Percentiles rank a stretch among this genome's conserved stretches.
phyloP scores from a whole-genome alignment of 2,329 filamentous ascomycete species.

The Phialophora tarda region DNA sequence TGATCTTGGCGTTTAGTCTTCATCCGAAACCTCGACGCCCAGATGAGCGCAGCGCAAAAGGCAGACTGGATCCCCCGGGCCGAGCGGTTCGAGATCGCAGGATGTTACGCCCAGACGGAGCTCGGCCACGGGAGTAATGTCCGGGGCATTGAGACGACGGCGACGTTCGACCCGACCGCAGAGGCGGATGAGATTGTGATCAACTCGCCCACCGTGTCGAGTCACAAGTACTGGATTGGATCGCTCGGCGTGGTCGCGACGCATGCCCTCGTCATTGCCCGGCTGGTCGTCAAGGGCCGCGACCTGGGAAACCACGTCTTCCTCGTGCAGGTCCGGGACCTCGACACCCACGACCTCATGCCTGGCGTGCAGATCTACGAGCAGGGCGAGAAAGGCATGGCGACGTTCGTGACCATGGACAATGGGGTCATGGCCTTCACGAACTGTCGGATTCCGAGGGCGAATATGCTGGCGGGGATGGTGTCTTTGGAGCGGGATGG shows the following conservation, averaged over 20 bases:
- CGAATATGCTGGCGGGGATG: conserved; percentile 42
- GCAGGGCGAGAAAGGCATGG: conserved; percentile 53
- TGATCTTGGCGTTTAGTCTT: conserved; percentile 25
- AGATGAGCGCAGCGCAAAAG: conserved; percentile 38
- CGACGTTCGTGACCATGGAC: conserved; percentile 45
- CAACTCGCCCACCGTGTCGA: conserved; percentile 41
- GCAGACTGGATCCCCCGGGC: conserved; percentile 38
- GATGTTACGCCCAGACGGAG: conserved; percentile 43
- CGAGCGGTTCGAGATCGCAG: conserved; percentile 40
- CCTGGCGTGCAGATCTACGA: conserved; percentile 42
- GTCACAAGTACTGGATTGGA: conserved; percentile 45
- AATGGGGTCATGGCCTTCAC: conserved; percentile 46
- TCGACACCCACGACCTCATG: conserved; percentile 39
- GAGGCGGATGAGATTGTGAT: conserved; percentile 42
- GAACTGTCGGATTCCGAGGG: conserved; percentile 45
- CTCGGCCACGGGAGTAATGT: conserved; percentile 43
- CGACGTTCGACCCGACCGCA: conserved; percentile 39
- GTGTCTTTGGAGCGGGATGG: conserved; percentile 41
- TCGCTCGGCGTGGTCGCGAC: conserved; percentile 39
- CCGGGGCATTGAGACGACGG: conserved; percentile 43
- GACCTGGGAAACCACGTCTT: conserved; percentile 43
- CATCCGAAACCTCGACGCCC: conserved; percentile 35
- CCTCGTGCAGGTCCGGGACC: conserved; percentile 41
- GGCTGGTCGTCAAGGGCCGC: conserved; percentile 40
- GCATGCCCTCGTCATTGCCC: conserved; percentile 43